Evolutionary conservation across 345 rosid species (phyloP).

Genomic region (Passiflora organensis): DNA sequence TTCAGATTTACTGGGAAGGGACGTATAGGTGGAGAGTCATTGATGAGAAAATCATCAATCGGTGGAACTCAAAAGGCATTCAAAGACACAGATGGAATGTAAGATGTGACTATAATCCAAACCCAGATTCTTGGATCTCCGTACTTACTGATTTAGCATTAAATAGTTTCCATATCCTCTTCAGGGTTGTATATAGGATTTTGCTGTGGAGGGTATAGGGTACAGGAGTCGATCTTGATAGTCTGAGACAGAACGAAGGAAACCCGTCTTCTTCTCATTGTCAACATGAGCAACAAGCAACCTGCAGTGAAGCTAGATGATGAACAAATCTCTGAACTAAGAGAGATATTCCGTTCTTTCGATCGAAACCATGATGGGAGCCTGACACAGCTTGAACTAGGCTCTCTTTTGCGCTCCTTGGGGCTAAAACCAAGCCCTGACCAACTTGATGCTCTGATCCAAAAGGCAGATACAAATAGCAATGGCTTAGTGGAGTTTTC

Average conservation of each 20-base stretch:
- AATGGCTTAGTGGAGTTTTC: constrained; percentile 81
- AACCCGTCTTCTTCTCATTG: too few relatives aligned
- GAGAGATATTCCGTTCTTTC: constrained; percentile 68
- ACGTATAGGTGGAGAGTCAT: too few relatives aligned
- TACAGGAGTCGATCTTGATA: too few relatives aligned
- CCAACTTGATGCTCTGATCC: constrained; percentile 53
- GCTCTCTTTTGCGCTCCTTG: constrained; percentile 66
- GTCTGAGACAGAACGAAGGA: too few relatives aligned
- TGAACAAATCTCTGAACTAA: constrained; percentile 61
- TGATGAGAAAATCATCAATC: too few relatives aligned
- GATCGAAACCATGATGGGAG: constrained; percentile 78
- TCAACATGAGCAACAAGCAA: constrained; percentile 47
- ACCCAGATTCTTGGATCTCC: not conserved
- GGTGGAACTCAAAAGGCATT: too few relatives aligned
- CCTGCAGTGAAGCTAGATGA: constrained; percentile 44
- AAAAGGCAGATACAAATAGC: constrained; percentile 62
- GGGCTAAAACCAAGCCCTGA: constrained; percentile 64
- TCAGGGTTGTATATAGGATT: too few relatives aligned
- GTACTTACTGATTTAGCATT: not conserved
- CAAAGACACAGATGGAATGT: not conserved
- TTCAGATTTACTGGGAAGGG: not conserved
- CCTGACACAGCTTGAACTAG: constrained; percentile 75
- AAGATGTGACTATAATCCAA: not conserved
- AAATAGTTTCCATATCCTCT: not conserved
- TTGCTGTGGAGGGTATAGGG: too few relatives aligned